Percentiles rank a stretch among this genome's conserved stretches.
These are phyloP conservation scores for Aquilaria malaccensis DNA, from an alignment of 345 rosid species.

Conservation along the genomic window DNA sequence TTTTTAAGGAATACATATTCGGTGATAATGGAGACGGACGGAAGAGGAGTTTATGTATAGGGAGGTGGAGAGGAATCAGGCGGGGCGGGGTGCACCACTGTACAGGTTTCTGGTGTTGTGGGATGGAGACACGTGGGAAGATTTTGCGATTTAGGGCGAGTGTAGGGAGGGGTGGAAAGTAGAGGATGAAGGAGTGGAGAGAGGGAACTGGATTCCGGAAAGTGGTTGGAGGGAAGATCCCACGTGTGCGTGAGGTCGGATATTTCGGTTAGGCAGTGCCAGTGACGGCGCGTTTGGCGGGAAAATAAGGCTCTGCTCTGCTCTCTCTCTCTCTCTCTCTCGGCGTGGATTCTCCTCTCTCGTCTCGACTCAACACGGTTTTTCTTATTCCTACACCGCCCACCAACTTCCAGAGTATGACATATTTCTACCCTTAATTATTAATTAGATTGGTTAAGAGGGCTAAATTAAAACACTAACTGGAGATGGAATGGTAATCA, in stretches of 20 bases:
- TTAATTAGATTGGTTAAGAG: too few species aligned
- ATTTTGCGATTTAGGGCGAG: not conserved
- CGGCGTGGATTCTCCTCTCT: too few species aligned
- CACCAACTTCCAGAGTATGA: too few species aligned
- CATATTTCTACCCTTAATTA: too few species aligned
- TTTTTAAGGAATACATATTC: too few species aligned
- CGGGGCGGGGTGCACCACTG: not conserved
- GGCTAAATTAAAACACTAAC: too few species aligned
- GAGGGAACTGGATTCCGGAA: not conserved
- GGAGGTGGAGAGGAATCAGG: not conserved
- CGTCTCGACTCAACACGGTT: too few species aligned
- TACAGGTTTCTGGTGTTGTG: not conserved
- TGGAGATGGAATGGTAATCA: too few species aligned
- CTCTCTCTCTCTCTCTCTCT: not conserved
- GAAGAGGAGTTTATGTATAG: not conserved
- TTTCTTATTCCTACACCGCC: too few species aligned
- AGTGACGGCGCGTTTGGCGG: not conserved
- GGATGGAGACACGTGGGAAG: not conserved
- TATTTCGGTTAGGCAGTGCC: not conserved
- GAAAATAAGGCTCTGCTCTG: not conserved
- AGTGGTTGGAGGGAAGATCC: slow-evolving; percentile 3
- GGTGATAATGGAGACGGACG: too few species aligned
- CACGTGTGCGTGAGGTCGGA: not conserved
- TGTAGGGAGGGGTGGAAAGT: not conserved
- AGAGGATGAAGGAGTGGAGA: not conserved